These are phyloP conservation scores for Ophiosphaerella herpotricha DNA, from an alignment of 2,329 filamentous ascomycete genomes.

Conservation along the genomic window DNA sequence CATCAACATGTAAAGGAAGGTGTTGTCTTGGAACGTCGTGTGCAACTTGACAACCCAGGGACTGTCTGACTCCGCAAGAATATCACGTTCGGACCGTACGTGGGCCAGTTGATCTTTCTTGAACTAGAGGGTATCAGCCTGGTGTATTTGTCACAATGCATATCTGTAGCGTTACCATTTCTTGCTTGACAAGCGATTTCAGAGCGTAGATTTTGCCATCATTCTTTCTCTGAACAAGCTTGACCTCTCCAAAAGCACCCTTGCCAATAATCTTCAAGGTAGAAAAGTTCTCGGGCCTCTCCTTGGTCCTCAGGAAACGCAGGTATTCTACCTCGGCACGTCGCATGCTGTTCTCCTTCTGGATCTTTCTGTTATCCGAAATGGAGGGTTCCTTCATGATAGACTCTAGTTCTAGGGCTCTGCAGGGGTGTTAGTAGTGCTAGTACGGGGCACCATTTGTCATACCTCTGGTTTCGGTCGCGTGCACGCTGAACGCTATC, in stretches of 20 bases:
- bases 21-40: constrained; percentile 95
- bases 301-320: constrained; percentile 90
- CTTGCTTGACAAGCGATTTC: constrained; percentile 97
- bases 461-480: constrained; percentile 89
- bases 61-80: constrained; percentile 97
- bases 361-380: constrained; percentile 75
- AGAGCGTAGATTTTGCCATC: constrained; percentile 98
- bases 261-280: constrained; percentile 99
- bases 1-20: constrained; percentile 99
- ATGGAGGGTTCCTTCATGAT: constrained; percentile 79
- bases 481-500: constrained; percentile 96
- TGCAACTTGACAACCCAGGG: constrained; percentile 99
- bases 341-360: constrained; percentile 82
- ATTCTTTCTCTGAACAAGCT: constrained; percentile 93
- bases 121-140: constrained; percentile 59
- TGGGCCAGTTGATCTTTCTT: constrained; percentile 98
- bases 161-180: constrained; percentile 66
- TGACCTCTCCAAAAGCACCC: constrained; percentile 97
- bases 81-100: constrained; percentile 96
- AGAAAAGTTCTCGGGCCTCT: constrained; percentile 91
- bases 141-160: background rate
- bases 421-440: constrained; percentile 48
- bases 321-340: constrained; percentile 91
- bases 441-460: background rate
- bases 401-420: constrained; percentile 89